Evolutionary conservation across 2,329 filamentous ascomycete genomes (phyloP), one percentile per base, ranked within the genome.

Genomic region (Xylariaceae sp.): DNA sequence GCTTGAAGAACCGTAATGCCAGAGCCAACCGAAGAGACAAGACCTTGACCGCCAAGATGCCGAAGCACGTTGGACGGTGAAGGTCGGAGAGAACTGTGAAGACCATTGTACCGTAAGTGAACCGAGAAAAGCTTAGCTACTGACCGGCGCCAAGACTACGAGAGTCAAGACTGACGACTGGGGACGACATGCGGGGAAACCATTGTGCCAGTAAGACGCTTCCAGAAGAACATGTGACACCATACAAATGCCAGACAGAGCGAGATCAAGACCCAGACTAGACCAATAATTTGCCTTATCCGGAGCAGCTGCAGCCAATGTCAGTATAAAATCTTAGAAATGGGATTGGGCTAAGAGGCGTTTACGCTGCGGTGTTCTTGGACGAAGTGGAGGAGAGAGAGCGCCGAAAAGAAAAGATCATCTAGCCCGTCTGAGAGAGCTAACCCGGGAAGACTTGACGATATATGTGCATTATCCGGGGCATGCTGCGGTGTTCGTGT

Each of bases 401-500:
- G n/a, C n/a, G 26, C 26, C 26, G 26, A 29, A 29, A 29, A 29
- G 26, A 29, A 29, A 9, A 29, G 26, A 29, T 29, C 26, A 29
- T 29, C 26, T 29, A 9, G 26, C 26, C 9, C 26, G 26, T 9
- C 26, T 29, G 26, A 9, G 26, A 9, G 26, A 29, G 26, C 26
- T 9, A 29, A 29, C 26, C 26, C 26, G 9, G 9, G 26, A 29
- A 29, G 26, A 29, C 26, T 29, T 29, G 26, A 29, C 6, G 14
- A n/a, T n/a, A 6, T 19, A 41, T 24, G 39, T 41, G 39, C 39
- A 24, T 41, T 41, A 24, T 14, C 39, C 21, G 39, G 21, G 21
- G 39, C 39, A 41, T 24, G 39, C 39, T 41, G 39, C 39, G 39
- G 39, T 41, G 39, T 41, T 41, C 39, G 16, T 41, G 17, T 21